A percentile compares a stretch with the other conserved stretches of the same genome.
Evolutionary conservation across 257 asterid species (phyloP).

Genomic region (Nicotiana benthamiana): DNA sequence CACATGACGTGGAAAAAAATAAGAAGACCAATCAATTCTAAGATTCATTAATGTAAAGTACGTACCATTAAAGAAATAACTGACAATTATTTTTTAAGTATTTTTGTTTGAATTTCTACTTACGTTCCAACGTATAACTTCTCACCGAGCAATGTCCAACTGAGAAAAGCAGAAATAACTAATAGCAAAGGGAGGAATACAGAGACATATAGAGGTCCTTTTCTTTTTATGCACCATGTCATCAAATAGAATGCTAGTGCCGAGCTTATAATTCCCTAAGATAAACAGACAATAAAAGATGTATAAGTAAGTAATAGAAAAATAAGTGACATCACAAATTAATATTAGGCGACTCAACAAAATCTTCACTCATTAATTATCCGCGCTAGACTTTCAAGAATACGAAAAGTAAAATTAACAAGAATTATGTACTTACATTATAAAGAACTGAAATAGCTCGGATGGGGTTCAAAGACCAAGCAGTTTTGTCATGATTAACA

Average conservation of each 20-base stretch:
- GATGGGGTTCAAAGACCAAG: constrained; percentile 62
- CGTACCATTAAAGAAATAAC: neutral
- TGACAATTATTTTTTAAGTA: neutral
- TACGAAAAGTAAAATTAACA: neutral
- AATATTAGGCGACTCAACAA: too few species aligned
- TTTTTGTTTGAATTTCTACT: constrained; percentile 10
- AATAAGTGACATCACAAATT: neutral
- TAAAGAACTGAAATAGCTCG: constrained; percentile 56
- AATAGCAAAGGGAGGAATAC: constrained; percentile 81
- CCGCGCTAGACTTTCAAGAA: neutral
- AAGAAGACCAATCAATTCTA: neutral
- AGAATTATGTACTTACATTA: constrained; percentile 26
- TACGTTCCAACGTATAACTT: constrained; percentile 57
- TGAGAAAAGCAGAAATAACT: constrained; percentile 69
- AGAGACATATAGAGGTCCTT: constrained; percentile 72
- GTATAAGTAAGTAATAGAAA: neutral
- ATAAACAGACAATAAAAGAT: neutral
- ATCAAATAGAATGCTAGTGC: constrained; percentile 59
- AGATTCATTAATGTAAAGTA: neutral
- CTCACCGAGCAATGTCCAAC: constrained; percentile 73
- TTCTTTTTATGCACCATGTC: constrained; percentile 67
- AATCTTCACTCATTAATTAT: too few species aligned
- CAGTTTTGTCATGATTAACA: constrained; percentile 41
- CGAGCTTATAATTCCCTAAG: constrained; percentile 63
- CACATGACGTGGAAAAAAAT: neutral